phyloP scores from a whole-genome alignment of 345 rosid genomes.

The Garcia nutans region DNA sequence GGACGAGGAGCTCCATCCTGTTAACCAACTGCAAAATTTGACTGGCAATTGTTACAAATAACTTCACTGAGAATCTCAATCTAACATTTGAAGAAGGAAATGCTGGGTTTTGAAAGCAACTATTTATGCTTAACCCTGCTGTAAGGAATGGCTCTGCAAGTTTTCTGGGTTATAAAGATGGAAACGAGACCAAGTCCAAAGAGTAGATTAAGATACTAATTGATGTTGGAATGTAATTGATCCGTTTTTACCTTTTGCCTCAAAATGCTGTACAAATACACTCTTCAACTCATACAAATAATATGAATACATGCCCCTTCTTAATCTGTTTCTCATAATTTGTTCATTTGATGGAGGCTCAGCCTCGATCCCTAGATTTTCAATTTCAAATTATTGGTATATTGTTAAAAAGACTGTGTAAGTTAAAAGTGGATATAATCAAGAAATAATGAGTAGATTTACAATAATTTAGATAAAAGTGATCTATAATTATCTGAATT shows the following conservation, averaged over 20 bases:
- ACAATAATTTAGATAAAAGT: too few species aligned
- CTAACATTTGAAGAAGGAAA: background rate
- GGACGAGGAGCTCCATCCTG: conserved; percentile 2
- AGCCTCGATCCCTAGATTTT: too few species aligned
- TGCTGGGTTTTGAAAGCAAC: conserved; percentile 15
- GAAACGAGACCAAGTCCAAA: background rate
- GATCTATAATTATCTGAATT: too few species aligned
- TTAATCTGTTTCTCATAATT: background rate
- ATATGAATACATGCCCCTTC: background rate
- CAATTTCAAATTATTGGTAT: too few species aligned
- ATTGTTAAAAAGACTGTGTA: too few species aligned
- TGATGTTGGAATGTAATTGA: background rate
- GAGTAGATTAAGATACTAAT: conserved; percentile 10
- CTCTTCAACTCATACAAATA: background rate
- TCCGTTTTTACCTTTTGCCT: too few species aligned
- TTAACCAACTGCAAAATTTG: background rate
- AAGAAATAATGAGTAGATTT: too few species aligned
- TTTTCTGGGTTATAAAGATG: background rate
- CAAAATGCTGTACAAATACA: conserved; percentile 2
- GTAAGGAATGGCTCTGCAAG: background rate
- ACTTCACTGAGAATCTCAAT: background rate
- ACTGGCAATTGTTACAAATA: background rate
- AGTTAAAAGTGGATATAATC: too few species aligned
- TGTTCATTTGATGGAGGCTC: background rate
- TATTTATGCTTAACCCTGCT: conserved; percentile 14